Conservation (phyloP, 1,284 basidiomycete genomes). For the Sporisorium sorghi region DNA sequence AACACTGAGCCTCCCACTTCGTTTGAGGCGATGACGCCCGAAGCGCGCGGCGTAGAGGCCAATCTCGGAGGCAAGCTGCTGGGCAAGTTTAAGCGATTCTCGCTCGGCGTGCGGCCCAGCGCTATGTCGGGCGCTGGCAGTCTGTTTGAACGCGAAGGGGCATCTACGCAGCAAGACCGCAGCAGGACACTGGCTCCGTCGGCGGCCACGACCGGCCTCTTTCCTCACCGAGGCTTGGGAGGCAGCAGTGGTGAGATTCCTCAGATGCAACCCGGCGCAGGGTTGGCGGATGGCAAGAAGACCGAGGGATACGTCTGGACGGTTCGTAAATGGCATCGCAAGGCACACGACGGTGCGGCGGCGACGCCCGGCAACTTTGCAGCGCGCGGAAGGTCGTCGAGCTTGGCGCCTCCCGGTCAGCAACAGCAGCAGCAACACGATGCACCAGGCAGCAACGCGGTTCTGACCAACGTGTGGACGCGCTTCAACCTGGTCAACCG, state of each 20-base stretch:
- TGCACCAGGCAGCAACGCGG: conserved; percentile 35
- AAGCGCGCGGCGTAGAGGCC: conserved; percentile 48
- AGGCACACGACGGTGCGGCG: conserved; percentile 27
- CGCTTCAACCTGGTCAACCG: conserved; percentile 57
- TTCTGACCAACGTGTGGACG: conserved; percentile 59
- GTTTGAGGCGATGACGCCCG: conserved; percentile 62
- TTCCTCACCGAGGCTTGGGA: conserved; percentile 10
- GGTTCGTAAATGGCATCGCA: conserved; percentile 57
- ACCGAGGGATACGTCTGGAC: conserved; percentile 65
- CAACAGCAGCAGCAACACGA: too few species aligned
- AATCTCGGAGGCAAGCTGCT: conserved; percentile 57
- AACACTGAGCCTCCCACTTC: conserved; percentile 53
- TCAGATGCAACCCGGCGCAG: conserved; percentile 51
- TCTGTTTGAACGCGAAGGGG: conserved; percentile 17
- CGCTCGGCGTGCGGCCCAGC: conserved; percentile 31
- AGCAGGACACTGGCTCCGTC: not conserved
- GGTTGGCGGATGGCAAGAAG: conserved; percentile 39
- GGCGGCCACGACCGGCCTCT: conserved; percentile 8
- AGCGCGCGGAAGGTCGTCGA: too few species aligned
- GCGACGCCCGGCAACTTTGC: too few species aligned
- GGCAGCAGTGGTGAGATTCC: conserved; percentile 27
- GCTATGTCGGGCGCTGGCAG: conserved; percentile 7
- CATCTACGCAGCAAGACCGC: conserved; percentile 2
- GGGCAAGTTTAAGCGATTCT: conserved; percentile 56
- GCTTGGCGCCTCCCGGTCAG: conserved; percentile 8